Evolutionary conservation across 2,329 filamentous ascomycete genomes (phyloP).

Genomic region (Botryosphaeria dothidea): DNA sequence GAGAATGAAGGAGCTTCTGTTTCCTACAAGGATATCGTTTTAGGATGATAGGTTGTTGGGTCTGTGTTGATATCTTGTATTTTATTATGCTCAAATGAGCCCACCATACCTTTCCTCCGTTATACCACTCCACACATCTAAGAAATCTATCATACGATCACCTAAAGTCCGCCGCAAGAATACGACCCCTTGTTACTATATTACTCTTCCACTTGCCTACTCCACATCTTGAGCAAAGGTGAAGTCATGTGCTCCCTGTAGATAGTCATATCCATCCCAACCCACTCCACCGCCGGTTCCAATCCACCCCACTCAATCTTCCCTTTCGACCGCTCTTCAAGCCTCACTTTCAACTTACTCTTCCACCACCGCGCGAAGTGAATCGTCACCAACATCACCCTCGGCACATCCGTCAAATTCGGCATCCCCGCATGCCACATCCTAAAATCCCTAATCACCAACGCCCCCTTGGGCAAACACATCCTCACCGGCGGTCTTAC

Average conservation of each 20-base stretch:
- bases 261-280: background rate
- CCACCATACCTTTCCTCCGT: no score
- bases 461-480: constrained; percentile 53
- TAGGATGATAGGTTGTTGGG: no score
- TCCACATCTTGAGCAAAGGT: no score
- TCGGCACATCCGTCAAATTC: constrained; percentile 47
- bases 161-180: no score
- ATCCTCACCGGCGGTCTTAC: constrained; percentile 53
- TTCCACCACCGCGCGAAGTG: constrained; percentile 61
- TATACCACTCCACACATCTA: no score
- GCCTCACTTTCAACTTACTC: constrained; percentile 28
- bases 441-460: constrained; percentile 61
- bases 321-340: background rate
- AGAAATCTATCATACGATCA: no score
- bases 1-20: no score
- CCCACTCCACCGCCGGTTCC: background rate
- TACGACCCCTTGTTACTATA: no score
- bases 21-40: no score
- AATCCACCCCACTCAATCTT: constrained; percentile 6
- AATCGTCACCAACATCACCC: constrained; percentile 38
- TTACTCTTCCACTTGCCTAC: no score
- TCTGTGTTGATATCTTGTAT: no score
- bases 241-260: background rate
- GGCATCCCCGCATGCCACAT: constrained; percentile 68
- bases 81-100: no score